Evolutionary conservation across 495 filamentous ascomycete genomes (phyloP), one percentile per base, ranked within the genome.

Genomic region (Apiosordaria backusii): DNA sequence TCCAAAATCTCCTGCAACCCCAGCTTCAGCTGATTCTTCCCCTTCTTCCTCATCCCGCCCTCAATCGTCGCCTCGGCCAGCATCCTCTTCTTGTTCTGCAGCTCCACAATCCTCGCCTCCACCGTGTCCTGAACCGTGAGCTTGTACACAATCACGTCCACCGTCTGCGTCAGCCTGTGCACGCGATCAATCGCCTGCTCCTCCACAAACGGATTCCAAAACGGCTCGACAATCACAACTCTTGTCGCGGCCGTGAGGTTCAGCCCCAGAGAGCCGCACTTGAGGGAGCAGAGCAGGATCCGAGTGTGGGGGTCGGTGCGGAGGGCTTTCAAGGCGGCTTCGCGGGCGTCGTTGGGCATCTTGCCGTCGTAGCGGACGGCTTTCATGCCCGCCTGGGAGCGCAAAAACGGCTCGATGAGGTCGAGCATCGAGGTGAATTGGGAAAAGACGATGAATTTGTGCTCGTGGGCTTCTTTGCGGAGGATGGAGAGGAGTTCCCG

Each of bases 171-270:
- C 53, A 99, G 87, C 13, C 95, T 91, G 70, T 99, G 95, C 57
- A 99, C 95, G 54, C 95, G 92, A 75, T 99, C 95, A 70, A 99
- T 99, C 10, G 95, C 95, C 83, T 98, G 95, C 76, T 97, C 95
- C 83, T 99, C 95, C 25, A 98, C 90, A 70, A 99, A 99, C 80
- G 57, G 95, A 78, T 99, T 99, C 95, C 95, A 99, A 77, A 98
- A 99, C 0, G 95, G 95, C 74, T 99, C 95, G 29, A 99, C 79
- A 72, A 99, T 97, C 50, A 99, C 86, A 9, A 99, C 95, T 45
- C 95, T 85, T 67, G 90, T 92, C 18, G 95, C 95, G 0, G 94
- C 95, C 4, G 96, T 97, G 27, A 99, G 83, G 76, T 99, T 99
- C 18, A 99, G 85, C 2, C 95, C 95, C 52, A 99, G 76, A 16